A percentile compares a stretch with the other conserved stretches of the same genome.
These are phyloP conservation scores for Verruconis gallopava DNA, from an alignment of 2,329 filamentous ascomycete species.

Conservation along the genomic window DNA sequence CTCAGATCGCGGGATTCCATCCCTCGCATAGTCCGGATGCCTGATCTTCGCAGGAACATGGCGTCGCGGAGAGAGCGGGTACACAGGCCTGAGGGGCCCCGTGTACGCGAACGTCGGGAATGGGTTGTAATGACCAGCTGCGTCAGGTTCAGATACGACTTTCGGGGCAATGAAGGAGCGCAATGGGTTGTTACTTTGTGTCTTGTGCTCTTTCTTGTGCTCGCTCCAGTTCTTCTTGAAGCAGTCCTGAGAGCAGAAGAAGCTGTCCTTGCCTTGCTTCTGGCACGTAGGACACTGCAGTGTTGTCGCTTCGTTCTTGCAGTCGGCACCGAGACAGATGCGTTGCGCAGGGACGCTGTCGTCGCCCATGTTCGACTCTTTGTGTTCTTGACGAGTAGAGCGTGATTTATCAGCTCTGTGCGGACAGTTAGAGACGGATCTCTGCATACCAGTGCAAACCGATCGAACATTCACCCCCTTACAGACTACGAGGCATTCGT, in stretches of 20 bases:
- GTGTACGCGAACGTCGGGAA: conserved; percentile 80
- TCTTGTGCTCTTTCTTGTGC: conserved; percentile 78
- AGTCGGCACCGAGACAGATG: conserved; percentile 72
- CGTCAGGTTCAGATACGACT: conserved; percentile 81
- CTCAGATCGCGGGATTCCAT: conserved; percentile 60
- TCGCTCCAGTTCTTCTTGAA: conserved; percentile 93
- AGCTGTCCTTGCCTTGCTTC: conserved; percentile 81
- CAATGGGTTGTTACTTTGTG: conserved; percentile 50
- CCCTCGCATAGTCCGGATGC: conserved; percentile 75
- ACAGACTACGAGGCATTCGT: too few species aligned
- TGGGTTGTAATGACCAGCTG: conserved; percentile 79
- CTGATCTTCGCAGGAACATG: conserved; percentile 65
- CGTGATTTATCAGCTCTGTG: too few species aligned
- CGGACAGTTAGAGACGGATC: too few species aligned
- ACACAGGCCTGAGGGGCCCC: conserved; percentile 72
- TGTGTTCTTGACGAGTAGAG: too few species aligned
- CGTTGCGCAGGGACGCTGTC: conserved; percentile 34
- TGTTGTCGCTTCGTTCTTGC: conserved; percentile 70
- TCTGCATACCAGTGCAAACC: too few species aligned
- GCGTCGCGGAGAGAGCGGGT: conserved; percentile 33
- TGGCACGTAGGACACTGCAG: conserved; percentile 93
- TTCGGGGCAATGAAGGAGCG: conserved; percentile 63
- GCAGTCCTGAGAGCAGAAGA: conserved; percentile 96
- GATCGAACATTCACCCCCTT: too few species aligned
- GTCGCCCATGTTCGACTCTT: neutral